Percentiles rank a stretch among this genome's conserved stretches.
Conservation (phyloP, 2,329 filamentous ascomycete genomes). For the Alternaria arbusti region DNA sequence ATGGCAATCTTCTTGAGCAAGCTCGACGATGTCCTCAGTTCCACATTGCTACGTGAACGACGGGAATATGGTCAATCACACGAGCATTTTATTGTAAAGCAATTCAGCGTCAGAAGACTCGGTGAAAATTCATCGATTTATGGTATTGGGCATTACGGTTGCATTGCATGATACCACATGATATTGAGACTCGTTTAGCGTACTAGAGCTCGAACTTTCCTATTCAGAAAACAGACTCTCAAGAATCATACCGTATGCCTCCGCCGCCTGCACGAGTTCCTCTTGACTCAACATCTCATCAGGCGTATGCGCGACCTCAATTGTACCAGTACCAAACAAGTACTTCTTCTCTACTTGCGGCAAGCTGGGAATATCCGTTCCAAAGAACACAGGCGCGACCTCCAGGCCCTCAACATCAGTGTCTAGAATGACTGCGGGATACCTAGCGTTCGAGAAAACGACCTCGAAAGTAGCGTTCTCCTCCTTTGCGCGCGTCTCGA, state of each 20-base stretch:
- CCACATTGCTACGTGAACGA: too few species aligned
- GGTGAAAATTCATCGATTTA: fast-evolving
- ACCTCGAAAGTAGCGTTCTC: constrained; percentile 22
- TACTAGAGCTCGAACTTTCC: background rate
- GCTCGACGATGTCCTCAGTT: background rate
- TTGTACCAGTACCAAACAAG: constrained; percentile 28
- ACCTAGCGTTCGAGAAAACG: constrained; percentile 12
- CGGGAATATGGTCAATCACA: background rate
- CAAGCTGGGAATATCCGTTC: constrained; percentile 32
- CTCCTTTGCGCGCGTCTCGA: constrained; percentile 18
- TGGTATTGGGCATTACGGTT: background rate
- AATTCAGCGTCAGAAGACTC: fast-evolving
- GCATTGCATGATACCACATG: background rate
- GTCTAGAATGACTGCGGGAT: constrained; percentile 25
- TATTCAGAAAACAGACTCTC: constrained; percentile 22
- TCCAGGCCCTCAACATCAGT: constrained; percentile 30
- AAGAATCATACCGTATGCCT: constrained; percentile 32
- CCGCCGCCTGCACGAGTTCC: constrained; percentile 28
- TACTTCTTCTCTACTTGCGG: constrained; percentile 31
- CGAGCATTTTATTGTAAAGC: background rate
- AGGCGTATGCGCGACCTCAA: constrained; percentile 31
- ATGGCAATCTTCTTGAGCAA: background rate
- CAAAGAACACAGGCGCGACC: constrained; percentile 32
- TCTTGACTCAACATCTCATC: constrained; percentile 29
- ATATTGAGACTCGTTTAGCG: background rate